Percentiles rank a stretch among this genome's conserved stretches.
Evolutionary conservation across 768 basidiomycete genomes (phyloP).

Genomic region (Suillus placidus): DNA sequence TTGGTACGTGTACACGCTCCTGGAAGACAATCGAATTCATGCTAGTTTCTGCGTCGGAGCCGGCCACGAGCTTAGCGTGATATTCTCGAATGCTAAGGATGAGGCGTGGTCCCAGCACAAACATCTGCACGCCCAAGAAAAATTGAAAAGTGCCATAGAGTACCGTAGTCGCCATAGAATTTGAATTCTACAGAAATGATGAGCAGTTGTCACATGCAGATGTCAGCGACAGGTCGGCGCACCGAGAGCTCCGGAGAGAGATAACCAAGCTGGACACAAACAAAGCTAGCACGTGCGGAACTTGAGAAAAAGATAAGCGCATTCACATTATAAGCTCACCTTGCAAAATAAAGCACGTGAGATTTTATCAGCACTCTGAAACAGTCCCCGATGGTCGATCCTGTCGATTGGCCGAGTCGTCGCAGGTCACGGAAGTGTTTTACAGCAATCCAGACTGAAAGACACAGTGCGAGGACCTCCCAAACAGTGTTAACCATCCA

Average conservation of each 20-base stretch:
- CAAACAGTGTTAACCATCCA: too few species aligned
- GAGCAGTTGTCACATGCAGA: neutral
- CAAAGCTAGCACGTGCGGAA: neutral
- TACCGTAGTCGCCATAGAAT: too few species aligned
- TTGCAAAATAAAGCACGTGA: too few species aligned
- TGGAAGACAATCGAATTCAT: neutral
- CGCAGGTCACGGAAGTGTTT: too few species aligned
- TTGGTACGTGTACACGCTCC: neutral
- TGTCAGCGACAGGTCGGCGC: neutral
- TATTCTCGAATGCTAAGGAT: neutral
- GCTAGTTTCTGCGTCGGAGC: neutral
- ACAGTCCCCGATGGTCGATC: too few species aligned
- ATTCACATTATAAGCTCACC: too few species aligned
- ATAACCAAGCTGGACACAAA: too few species aligned
- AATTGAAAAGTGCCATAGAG: neutral
- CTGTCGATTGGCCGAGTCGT: too few species aligned
- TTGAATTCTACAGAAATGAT: neutral
- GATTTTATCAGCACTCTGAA: too few species aligned
- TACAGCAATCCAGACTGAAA: too few species aligned
- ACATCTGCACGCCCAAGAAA: neutral
- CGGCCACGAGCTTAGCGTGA: neutral
- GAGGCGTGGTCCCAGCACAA: neutral
- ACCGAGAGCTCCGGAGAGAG: neutral
- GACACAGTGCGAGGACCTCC: too few species aligned
- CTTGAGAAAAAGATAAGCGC: too few species aligned